Conservation (phyloP, 495 filamentous ascomycete species). For the Podospora conica region DNA sequence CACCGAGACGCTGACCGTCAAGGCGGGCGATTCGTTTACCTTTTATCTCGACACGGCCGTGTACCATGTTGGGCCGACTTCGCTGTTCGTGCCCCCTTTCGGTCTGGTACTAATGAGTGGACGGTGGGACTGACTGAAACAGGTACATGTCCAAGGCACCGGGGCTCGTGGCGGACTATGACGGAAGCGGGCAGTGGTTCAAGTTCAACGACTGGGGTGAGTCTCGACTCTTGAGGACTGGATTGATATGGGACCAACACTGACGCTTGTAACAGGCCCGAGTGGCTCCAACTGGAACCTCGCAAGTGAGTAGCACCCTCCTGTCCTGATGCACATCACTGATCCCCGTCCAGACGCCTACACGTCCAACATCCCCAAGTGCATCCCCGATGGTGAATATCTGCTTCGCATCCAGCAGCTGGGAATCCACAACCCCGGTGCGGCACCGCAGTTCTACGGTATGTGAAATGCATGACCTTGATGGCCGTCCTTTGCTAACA, state of each 20-base stretch:
- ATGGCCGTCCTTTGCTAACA: no score
- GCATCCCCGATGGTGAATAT: constrained; percentile 52
- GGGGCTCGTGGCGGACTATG: constrained; percentile 33
- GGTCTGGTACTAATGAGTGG: no score
- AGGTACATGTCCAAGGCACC: constrained; percentile 48
- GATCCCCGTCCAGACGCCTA: constrained; percentile 32
- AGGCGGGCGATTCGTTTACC: constrained; percentile 46
- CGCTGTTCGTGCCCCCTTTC: background rate
- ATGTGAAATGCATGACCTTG: no score
- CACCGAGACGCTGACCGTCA: constrained; percentile 42
- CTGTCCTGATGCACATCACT: constrained; percentile 3
- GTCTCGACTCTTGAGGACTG: constrained; percentile 15
- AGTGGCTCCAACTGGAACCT: constrained; percentile 16
- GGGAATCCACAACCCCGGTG: constrained; percentile 51
- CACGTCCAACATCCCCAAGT: constrained; percentile 46
- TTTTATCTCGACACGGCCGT: constrained; percentile 35
- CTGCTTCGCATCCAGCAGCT: constrained; percentile 55
- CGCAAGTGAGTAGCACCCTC: constrained; percentile 11
- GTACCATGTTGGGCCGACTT: constrained; percentile 29
- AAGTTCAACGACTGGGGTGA: constrained; percentile 44
- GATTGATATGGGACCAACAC: constrained; percentile 23
- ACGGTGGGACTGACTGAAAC: background rate
- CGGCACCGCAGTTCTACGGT: constrained; percentile 46
- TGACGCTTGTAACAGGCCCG: constrained; percentile 20
- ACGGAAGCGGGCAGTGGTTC: constrained; percentile 48